Base-by-base conservation (phyloP, 2,329 filamentous ascomycete genomes). In the Sodiomyces alkalinus region DNA sequence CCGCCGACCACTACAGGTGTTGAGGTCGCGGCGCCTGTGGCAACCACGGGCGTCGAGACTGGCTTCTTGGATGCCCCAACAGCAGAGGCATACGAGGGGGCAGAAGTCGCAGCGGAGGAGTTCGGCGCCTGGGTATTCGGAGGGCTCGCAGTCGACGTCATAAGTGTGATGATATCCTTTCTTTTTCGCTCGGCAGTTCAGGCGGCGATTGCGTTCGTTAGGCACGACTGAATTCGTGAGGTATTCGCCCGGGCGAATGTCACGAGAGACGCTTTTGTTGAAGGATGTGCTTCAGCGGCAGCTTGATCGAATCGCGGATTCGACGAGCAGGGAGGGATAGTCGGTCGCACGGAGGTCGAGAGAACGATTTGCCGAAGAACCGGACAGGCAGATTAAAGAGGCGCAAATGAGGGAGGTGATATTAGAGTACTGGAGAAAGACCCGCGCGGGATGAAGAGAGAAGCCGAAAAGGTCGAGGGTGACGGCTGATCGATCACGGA, bases 41-140 rank as follows among this genome's bases (percentile, higher is more conserved):
- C 68, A 52, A 68, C 63, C 55, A 69, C 51, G 49, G 70, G 66
- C 54, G 67, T 64, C 53, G 67, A 60, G 47, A 63, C 56, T 50
- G 60, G 56, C 63, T 75, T 74, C 62, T 73, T 73, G 40, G 60
- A 58, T 54, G 65, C 62, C 59, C 66, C 61, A 51, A 63, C 71
- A 58, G 71, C 70, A 45, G 70, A 74, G 61, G 71, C 71, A 70
- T 76, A 75, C 51, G 71, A 75, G 52, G 57, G 49, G 53, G 66
- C 60, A 52, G 66, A 61, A 48, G n/a, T n/a, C n/a, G 64, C 60
- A 54, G 64, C 60, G 41, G 51, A 53, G 52, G 58, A 56, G 54
- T 58, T 68, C 48, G 62, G 60, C 61, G 68, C 68, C 66, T 63
- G 54, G 45, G 52, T 63, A 48, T 57, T 62, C 50, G 63, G 59